Base-by-base conservation (phyloP, 1,139 yeast species). In the Scheffersomyces illinoinensis region DNA sequence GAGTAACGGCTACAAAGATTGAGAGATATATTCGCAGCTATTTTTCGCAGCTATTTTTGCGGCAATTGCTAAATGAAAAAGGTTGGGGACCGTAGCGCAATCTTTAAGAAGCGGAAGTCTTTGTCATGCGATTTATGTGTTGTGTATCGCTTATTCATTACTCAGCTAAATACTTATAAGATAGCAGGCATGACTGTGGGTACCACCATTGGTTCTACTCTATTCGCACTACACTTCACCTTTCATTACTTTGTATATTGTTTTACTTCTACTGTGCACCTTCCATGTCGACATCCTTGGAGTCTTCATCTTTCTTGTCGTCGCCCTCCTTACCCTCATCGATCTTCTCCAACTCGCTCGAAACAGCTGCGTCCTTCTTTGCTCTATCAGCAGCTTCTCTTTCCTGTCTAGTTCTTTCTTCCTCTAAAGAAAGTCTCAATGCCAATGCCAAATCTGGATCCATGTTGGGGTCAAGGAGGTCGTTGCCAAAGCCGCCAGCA, bases 381-480 rank as follows among this genome's bases (percentile, higher is more conserved):
- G 78, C 82, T 69, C 69, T 71, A 54, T 76, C 81, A 1, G 73
- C 72, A 2, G 80, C 77, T 73, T 84, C 87, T 66, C 87, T 78
- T 66, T 88, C 93, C 69, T 89, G 95, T 71, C 96, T 83, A 49
- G 89, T 85, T 69, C 86, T 87, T 68, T 90, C 96, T 69, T 91
- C 97, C 69, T 91, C 96, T 62, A 91, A 79, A 2, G 96, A 90
- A 76, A 91, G 84, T 69, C 96, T 83, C 67, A 95, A 85, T 0
- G 98, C 99, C 80, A 95, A 83, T 0, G 98, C 99, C 70, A 95
- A 85, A 74, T 96, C 99, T 26, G 99, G 99, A 68, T 95, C 99
- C 87, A 91, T 91, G 65, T 89, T 88, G 39, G 97, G 96, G 74
- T 95, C 98, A 50, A 89, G 85, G 55, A 91, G 88, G 65, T 85